phyloP scores from a whole-genome alignment of 371 early-diverging fungal genomes.

The Syncephalis plumigaleata region DNA sequence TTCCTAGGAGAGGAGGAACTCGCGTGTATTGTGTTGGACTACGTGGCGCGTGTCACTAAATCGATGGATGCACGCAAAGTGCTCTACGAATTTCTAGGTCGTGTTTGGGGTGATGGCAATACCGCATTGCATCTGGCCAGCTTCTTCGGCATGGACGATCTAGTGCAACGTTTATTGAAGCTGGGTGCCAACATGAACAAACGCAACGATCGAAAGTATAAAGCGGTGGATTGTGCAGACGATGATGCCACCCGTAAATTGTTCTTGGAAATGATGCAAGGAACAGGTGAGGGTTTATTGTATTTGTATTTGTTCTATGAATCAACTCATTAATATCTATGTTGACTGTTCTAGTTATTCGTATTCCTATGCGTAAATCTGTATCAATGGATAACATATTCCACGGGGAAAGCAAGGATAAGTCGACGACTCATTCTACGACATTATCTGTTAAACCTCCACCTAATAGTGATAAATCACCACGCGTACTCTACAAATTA shows the following conservation, averaged over 20 bases:
- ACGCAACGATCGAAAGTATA: slow-evolving; percentile 33
- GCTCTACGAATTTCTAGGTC: slow-evolving; percentile 44
- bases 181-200: slow-evolving; percentile 33
- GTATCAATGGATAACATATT: too few species aligned
- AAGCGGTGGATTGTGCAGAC: slow-evolving; percentile 46
- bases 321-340: too few species aligned
- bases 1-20: slow-evolving; percentile 41
- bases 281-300: slow-evolving; percentile 3
- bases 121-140: slow-evolving; percentile 48
- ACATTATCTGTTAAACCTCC: too few species aligned
- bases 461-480: too few species aligned
- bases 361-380: too few species aligned
- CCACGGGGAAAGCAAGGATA: too few species aligned
- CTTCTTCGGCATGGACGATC: slow-evolving; percentile 42
- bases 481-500: too few species aligned
- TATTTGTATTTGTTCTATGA: too few species aligned
- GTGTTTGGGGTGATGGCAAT: slow-evolving; percentile 49
- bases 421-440: too few species aligned
- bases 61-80: slow-evolving; percentile 33
- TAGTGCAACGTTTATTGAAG: slow-evolving; percentile 36
- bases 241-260: slow-evolving; percentile 29
- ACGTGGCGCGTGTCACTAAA: slow-evolving; percentile 27
- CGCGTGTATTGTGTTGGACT: slow-evolving; percentile 34
- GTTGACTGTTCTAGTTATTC: too few species aligned
- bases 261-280: slow-evolving; percentile 12